Base-by-base conservation (phyloP, 495 filamentous ascomycete species). In the Aspergillus olivimuriae region DNA sequence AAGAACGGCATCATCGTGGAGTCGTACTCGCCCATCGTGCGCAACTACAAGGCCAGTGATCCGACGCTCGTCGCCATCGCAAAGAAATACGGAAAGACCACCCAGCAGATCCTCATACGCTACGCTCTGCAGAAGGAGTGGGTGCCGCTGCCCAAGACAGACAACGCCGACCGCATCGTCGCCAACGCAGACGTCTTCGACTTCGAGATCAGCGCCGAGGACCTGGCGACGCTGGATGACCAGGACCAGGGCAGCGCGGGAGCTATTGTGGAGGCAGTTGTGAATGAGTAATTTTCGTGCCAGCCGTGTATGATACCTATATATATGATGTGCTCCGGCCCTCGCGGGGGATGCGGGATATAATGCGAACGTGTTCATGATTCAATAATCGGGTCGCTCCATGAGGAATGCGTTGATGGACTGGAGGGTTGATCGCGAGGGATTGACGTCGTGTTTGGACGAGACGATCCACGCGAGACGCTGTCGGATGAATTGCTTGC, bases 361-460 rank as follows among this genome's bases (percentile, higher is more conserved):
- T 22, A 16, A 14, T 35, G 15, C 20, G 12, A 44, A n/a, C 28
- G 18, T 23, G 16, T 33, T 5, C 24, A 15, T 24, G 10, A 8
- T 26, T 67, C 52, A 66, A 55, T 60, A 66, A 58, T 69, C 58
- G 30, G 60, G 61, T 34, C 55, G 51, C 43, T 67, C 51, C 80
- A 97, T 92, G 34, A 97, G 66, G 50, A 87, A 94, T 30, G 83
- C 82, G 64, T 96, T 94, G 30, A 96, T 81, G 42, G 82, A 84
- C 58, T 94, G 86, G 38, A 97, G 63, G 1, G 88, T 94, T 21
- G 82, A 73, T 31, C 91, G 72, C 47, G 80, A 84, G 0, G 89
- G 89, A 56, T 92, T 94, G 12, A 81, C 81, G 47, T 83, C 81
- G 16, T 84, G 81, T 50, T 81, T 74, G 0, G 81, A 78, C 12